Evolutionary conservation across 2,329 filamentous ascomycete species (phyloP).

Genomic region (Akanthomyces uredinophilus): DNA sequence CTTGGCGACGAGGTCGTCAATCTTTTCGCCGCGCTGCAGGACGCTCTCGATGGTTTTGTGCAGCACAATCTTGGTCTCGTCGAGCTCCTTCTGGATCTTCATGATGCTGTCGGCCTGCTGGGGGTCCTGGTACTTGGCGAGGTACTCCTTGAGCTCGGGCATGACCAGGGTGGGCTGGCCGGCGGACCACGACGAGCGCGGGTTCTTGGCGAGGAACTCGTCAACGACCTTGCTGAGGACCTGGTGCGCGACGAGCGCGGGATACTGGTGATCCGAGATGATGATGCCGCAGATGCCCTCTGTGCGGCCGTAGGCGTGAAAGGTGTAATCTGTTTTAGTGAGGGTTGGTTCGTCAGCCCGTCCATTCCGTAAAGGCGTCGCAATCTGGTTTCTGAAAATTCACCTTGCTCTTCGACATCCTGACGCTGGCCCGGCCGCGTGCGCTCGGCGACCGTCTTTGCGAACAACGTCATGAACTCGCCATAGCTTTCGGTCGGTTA

Average conservation of each 20-base stretch:
- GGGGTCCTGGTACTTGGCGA: slow-evolving; percentile 74
- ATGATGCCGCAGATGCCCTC: slow-evolving; percentile 72
- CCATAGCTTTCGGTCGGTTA: slow-evolving; percentile 34
- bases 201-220: slow-evolving; percentile 76
- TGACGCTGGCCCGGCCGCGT: slow-evolving; percentile 77
- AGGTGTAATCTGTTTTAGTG: slow-evolving; percentile 59
- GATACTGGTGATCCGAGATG: slow-evolving; percentile 72
- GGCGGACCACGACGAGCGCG: slow-evolving; percentile 61
- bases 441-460: slow-evolving; percentile 80
- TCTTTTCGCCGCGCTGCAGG: slow-evolving; percentile 90
- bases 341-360: not conserved
- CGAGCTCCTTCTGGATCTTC: slow-evolving; percentile 93
- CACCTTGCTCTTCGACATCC: slow-evolving; percentile 78
- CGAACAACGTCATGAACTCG: slow-evolving; percentile 77
- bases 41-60: slow-evolving; percentile 93
- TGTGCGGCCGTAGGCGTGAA: slow-evolving; percentile 72
- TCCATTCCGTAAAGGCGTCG: not conserved
- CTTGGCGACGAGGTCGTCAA: slow-evolving; percentile 89
- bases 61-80: slow-evolving; percentile 94
- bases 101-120: slow-evolving; percentile 85
- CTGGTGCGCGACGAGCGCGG: slow-evolving; percentile 75
- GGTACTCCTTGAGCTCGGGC: slow-evolving; percentile 74
- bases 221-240: slow-evolving; percentile 81
- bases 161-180: slow-evolving; percentile 53
- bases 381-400: slow-evolving; percentile 13